Percentiles rank a stretch among this genome's conserved stretches.
Evolutionary conservation across 2,329 filamentous ascomycete species (phyloP).

Genomic region (Ceratocystis ficicola): DNA sequence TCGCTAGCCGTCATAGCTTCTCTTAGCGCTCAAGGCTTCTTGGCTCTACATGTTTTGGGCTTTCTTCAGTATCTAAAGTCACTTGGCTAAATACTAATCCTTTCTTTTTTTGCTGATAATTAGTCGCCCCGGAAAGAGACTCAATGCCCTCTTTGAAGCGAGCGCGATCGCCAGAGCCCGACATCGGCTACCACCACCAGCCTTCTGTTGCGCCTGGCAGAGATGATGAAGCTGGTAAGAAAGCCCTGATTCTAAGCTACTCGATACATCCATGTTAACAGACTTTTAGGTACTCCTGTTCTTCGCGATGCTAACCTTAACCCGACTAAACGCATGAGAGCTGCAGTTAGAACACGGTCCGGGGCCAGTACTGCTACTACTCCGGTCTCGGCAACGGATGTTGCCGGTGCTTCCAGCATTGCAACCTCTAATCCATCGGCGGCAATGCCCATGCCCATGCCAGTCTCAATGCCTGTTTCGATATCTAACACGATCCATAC

Average conservation of each 20-base stretch:
- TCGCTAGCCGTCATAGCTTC: no score
- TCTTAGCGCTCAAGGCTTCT: no score
- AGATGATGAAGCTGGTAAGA: slow-evolving; percentile 62
- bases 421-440: neutral
- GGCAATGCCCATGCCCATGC: neutral
- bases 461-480: neutral
- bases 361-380: neutral
- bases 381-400: neutral
- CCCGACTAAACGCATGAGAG: slow-evolving; percentile 27
- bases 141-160: slow-evolving; percentile 18
- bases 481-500: neutral
- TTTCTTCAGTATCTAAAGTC: neutral
- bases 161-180: slow-evolving; percentile 17
- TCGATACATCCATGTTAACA: neutral
- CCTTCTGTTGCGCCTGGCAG: slow-evolving; percentile 24
- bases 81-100: neutral
- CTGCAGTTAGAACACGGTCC: slow-evolving; percentile 15
- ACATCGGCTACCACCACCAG: slow-evolving; percentile 12
- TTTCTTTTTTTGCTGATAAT: neutral
- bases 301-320: neutral
- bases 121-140: neutral
- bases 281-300: neutral
- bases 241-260: neutral
- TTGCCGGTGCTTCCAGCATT: neutral
- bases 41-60: no score